A percentile compares a stretch with the other conserved stretches of the same genome.
Evolutionary conservation across 2,329 filamentous ascomycete species (phyloP).

Genomic region (Hymenoscyphus repandus): DNA sequence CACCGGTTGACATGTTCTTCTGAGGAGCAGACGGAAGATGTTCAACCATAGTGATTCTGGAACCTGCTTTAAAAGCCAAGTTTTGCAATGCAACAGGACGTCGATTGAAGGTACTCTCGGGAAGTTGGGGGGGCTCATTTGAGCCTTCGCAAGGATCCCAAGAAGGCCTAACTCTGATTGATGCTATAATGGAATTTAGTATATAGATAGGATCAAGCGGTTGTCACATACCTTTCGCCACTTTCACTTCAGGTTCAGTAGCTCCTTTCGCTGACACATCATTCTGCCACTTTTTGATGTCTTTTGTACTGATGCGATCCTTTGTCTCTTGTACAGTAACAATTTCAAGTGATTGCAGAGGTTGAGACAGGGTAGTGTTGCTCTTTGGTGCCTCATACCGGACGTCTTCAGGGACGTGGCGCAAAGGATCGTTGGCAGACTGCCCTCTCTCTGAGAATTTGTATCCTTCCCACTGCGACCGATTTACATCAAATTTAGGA

Average conservation of each 20-base stretch:
- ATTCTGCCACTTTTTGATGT: neutral
- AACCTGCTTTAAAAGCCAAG: no score
- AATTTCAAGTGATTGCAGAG: neutral
- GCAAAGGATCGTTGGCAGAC: slow-evolving; percentile 9
- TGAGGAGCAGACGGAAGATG: neutral
- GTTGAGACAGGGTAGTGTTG: neutral
- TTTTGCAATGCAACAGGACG: no score
- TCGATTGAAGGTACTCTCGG: no score
- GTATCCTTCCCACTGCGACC: slow-evolving; percentile 10
- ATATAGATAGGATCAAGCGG: neutral
- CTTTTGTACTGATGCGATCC: neutral
- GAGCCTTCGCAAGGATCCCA: no score
- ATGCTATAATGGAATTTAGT: no score
- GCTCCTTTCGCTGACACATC: neutral
- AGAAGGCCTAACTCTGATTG: no score
- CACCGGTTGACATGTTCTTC: neutral
- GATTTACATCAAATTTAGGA: neutral
- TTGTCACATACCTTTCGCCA: neutral
- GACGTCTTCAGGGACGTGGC: neutral
- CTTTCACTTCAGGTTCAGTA: neutral
- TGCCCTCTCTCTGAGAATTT: slow-evolving; percentile 13
- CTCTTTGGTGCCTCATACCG: neutral
- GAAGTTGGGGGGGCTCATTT: no score
- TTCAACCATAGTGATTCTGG: neutral
- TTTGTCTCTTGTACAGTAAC: neutral